These are phyloP conservation scores for Hymenoscyphus albidus DNA, from an alignment of 2,329 filamentous ascomycete genomes.

Conservation along the genomic window DNA sequence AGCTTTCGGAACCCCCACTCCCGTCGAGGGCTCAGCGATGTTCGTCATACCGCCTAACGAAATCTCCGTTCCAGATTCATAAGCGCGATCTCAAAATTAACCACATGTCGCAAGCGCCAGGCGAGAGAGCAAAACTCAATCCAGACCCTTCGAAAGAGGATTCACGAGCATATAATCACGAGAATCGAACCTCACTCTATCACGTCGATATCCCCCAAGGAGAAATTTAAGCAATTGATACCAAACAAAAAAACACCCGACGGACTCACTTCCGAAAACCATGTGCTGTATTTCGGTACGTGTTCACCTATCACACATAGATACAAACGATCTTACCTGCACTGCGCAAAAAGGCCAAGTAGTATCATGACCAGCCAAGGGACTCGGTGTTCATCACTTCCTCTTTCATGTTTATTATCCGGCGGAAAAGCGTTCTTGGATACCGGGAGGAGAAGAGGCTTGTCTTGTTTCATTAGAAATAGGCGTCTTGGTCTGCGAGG, in stretches of 20 bases:
- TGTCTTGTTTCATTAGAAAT: background rate
- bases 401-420: background rate
- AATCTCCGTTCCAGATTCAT: background rate
- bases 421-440: background rate
- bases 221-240: background rate
- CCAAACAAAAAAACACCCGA: background rate
- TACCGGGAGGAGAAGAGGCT: background rate
- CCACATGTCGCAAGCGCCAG: background rate
- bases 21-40: background rate
- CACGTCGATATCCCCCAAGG: background rate
- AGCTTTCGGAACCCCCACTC: background rate
- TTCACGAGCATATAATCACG: background rate
- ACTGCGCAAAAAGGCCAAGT: constrained; percentile 2
- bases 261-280: background rate
- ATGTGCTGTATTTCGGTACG: background rate
- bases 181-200: background rate
- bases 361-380: background rate
- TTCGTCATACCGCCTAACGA: background rate
- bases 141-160: background rate
- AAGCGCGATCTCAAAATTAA: background rate
- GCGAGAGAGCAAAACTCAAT: background rate
- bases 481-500: background rate
- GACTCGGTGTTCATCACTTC: background rate
- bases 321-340: background rate
- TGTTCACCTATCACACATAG: background rate